Base-by-base conservation (phyloP, 2,329 filamentous ascomycete species). In the Parastagonospora nodorum region DNA sequence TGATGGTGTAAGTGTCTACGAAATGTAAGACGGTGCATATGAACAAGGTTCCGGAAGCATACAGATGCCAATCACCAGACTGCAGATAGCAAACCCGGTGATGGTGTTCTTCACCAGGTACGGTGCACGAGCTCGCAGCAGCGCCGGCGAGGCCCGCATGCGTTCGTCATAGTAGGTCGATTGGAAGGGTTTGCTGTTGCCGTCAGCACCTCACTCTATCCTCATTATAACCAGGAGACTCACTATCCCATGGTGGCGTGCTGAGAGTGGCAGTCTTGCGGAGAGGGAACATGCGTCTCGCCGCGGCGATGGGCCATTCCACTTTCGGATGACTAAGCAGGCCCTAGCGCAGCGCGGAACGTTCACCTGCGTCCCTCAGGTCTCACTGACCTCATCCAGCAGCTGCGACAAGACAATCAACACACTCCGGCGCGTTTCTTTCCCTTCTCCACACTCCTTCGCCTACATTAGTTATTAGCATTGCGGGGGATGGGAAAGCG, bases 91-190 rank as follows among this genome's bases (percentile, higher is more conserved):
- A n/a, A 89, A 69, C 14, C 94, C 94, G 1, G 92, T 91, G 53
- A 93, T 66, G 27, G 88, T 82, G 76, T 99, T 99, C 80, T 89
- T 95, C 75, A 97, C 78, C 35, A 99, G 82, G 74, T 95, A 99
- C 42, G 94, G 94, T 64, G 90, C 87, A 66, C 95, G 87, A 48
- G 94, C 93, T 70, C 94, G 90, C 72, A 97, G 88, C 59, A 99
- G 86, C 48, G 95, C 90, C 42, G 92, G 88, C 54, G 90, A 89
- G 75, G 95, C 92, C 60, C 89, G 87, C 78, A 89, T 89, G 69
- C 89, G 83, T 71, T 87, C 86, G 77, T 96, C 90, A 81, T 97
- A 99, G 82, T 99, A 99, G 60, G 90, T 92, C 29, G 87, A 89
- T 68, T 80, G 78, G 43, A 86, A 87, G 69, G 56, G 71, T 55